A percentile compares a stretch with the other conserved stretches of the same genome.
Evolutionary conservation across 129 eudicot species (phyloP).

Genomic region (Ambrosia artemisiifolia): DNA sequence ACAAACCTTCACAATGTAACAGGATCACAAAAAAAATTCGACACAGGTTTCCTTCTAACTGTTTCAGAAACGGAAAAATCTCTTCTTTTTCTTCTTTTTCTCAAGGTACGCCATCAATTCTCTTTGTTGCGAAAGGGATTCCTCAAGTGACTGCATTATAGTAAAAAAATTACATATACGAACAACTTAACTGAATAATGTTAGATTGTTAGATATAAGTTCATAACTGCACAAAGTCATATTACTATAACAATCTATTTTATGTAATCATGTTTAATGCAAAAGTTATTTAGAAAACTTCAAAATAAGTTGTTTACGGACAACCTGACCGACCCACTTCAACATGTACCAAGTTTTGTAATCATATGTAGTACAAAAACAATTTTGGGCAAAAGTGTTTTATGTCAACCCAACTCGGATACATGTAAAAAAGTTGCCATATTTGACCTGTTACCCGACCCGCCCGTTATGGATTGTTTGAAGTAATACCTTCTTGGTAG

Average conservation of each 20-base stretch:
- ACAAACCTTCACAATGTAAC: conserved; percentile 24
- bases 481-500: conserved; percentile 66
- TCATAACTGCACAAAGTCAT: neutral
- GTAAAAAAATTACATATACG: neutral
- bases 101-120: conserved; percentile 70
- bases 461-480: neutral
- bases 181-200: neutral
- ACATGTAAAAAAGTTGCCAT: neutral
- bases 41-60: conserved; percentile 7
- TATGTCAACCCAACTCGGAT: neutral
- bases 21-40: conserved; percentile 23
- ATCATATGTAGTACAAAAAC: no score
- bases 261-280: neutral
- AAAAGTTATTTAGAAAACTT: neutral
- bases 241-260: neutral
- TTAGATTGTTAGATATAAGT: neutral
- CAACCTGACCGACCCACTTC: neutral
- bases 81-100: conserved; percentile 79
- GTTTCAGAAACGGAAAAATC: conserved; percentile 49
- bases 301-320: neutral
- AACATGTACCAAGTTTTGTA: neutral
- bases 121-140: conserved; percentile 54
- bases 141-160: conserved; percentile 55
- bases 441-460: neutral
- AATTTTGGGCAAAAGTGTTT: neutral